Percentiles rank a stretch among this genome's conserved stretches.
Conservation (phyloP, 331 rosid species). For the Dryas integrifolia region DNA sequence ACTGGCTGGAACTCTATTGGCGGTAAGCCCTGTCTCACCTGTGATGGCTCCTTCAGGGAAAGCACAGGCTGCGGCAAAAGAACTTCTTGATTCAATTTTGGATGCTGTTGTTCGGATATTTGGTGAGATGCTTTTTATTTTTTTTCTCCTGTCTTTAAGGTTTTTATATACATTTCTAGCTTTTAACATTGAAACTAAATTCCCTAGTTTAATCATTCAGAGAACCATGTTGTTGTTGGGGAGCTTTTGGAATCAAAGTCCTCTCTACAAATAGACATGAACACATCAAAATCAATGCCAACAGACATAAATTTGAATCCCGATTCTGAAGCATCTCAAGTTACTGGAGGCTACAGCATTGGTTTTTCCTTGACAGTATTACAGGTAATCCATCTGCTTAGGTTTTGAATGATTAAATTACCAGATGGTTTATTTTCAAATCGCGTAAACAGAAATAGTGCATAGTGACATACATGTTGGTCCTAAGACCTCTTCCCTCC, state of each 20-base stretch:
- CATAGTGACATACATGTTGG: conserved; percentile 13
- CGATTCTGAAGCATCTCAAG: conserved; percentile 88
- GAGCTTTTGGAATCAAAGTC: conserved; percentile 85
- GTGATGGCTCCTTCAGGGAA: conserved; percentile 95
- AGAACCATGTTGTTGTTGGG: conserved; percentile 93
- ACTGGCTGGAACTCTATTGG: conserved; percentile 65
- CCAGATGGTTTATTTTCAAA: background rate
- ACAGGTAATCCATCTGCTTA: conserved; percentile 54
- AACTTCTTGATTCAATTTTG: conserved; percentile 84
- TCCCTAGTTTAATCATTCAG: conserved; percentile 39
- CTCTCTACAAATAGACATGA: conserved; percentile 57
- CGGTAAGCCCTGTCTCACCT: conserved; percentile 94
- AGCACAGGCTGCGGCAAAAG: conserved; percentile 83
- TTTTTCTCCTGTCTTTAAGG: conserved; percentile 6
- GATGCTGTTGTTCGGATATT: conserved; percentile 75
- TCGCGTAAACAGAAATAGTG: conserved; percentile 6
- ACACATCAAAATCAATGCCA: conserved; percentile 70
- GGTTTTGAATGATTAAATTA: conserved; percentile 7
- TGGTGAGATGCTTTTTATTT: conserved; percentile 49
- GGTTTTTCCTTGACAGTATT: conserved; percentile 93
- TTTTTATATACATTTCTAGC: background rate
- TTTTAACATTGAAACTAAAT: conserved; percentile 18
- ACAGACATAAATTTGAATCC: conserved; percentile 66
- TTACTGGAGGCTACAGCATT: conserved; percentile 90
- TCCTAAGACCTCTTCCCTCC: conserved; percentile 18